These are phyloP conservation scores for Pistacia vera DNA, from an alignment of 345 rosid genomes.

Conservation along the genomic window DNA sequence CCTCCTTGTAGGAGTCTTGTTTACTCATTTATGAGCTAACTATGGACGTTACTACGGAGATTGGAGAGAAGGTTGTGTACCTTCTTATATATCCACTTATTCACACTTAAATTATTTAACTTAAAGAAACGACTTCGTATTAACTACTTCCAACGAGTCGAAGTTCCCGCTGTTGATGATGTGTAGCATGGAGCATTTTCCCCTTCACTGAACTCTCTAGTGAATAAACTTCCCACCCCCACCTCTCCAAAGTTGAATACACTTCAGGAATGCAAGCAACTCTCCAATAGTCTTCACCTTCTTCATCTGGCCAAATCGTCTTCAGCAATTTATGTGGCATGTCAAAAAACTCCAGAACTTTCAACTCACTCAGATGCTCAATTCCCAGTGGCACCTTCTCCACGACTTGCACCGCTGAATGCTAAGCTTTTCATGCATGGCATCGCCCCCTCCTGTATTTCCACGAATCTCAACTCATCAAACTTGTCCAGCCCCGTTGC, in stretches of 20 bases:
- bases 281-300: constrained; percentile 30
- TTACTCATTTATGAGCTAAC: no score
- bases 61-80: no score
- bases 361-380: constrained; percentile 26
- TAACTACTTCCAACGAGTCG: no score
- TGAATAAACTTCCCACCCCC: constrained; percentile 30
- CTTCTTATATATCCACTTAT: no score
- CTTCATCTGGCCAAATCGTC: constrained; percentile 21
- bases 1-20: no score
- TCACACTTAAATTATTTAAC: no score
- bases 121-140: no score
- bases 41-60: no score
- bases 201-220: constrained; percentile 15
- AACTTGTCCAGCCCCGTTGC: constrained; percentile 26
- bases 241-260: constrained; percentile 28
- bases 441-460: constrained; percentile 29
- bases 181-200: constrained; percentile 14
- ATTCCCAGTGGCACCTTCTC: constrained; percentile 35
- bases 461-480: constrained; percentile 23
- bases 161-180: constrained; percentile 21
- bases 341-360: constrained; percentile 31
- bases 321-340: constrained; percentile 30
- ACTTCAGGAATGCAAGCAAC: constrained; percentile 33
- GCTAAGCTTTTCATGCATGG: constrained; percentile 28
- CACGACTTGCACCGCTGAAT: constrained; percentile 30